A percentile compares a stretch with the other conserved stretches of the same genome.
Conservation (phyloP, 140 eudicot species). For the Bidens hawaiensis region DNA sequence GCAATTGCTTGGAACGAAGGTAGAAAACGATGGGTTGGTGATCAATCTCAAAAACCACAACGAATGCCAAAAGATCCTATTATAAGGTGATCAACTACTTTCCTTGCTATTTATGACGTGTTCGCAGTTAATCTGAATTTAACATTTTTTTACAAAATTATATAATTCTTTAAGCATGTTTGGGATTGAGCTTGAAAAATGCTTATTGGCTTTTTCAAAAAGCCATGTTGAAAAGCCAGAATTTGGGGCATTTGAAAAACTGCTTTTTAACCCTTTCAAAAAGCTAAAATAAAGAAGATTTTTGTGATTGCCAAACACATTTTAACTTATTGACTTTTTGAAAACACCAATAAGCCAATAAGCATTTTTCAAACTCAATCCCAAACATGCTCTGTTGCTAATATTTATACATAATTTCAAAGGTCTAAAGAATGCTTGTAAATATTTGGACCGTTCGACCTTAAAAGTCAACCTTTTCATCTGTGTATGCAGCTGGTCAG, state of each 20-base stretch:
- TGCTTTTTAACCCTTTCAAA: no score
- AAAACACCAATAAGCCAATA: no score
- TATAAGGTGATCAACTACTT: conserved; percentile 42
- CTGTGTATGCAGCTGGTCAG: conserved; percentile 62
- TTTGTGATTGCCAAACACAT: no score
- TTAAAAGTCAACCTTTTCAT: not conserved
- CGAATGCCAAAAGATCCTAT: conserved; percentile 51
- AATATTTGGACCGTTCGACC: not conserved
- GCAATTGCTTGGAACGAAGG: conserved; percentile 61
- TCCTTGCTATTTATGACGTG: not conserved
- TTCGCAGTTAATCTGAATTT: not conserved
- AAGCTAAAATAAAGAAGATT: no score
- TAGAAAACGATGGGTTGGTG: conserved; percentile 63
- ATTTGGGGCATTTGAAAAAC: no score
- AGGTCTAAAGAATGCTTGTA: not conserved
- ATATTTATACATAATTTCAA: not conserved
- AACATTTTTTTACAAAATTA: not conserved
- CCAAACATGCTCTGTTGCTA: no score
- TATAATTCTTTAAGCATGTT: not conserved
- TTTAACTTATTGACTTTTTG: no score
- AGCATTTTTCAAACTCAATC: no score
- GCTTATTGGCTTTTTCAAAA: no score
- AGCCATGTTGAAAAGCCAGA: no score
- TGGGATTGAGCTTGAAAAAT: no score
- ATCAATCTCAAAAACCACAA: conserved; percentile 37